Base-by-base conservation (phyloP, 1,284 basidiomycete species). In the Irpex sp. region DNA sequence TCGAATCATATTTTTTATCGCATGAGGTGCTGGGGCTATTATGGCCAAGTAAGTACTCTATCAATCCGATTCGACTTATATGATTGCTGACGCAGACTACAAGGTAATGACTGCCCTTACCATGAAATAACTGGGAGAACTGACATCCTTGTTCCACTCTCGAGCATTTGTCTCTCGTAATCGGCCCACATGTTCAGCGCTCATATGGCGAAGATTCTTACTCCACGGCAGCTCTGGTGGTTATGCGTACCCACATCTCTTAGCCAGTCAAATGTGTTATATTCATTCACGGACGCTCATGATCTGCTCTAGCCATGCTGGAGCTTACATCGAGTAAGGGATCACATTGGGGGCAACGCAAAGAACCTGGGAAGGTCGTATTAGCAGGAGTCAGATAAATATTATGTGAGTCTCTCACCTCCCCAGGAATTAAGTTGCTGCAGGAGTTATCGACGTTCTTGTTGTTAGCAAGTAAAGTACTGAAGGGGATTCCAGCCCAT, bases 341-440 rank as follows among this genome's bases (percentile, higher is more conserved):
- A 68, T 68, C 27, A 60, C 27, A 15, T 22, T 45, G 59, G 59
- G 44, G 18, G 67, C 59, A 9, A n/a, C 49, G 64, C 68, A 69
- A 24, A 69, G 44, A 13, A 69, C 62, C 68, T 69, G n/a, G 11
- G 32, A 27, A 54, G 13, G 15, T 49, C 49, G 10, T 13, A 56
- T 67, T 45, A 67, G 38, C 45, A 56, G 38, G 32, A 49, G 66
- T 27, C 66, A 20, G 24, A 45, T 22, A 22, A 56, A 56, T 27
- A n/a, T 27, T 10, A 15, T 15, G 18, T 24, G 45, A 56, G 22
- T 65, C 13, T 67, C 69, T 13, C 38, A 91, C 91, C 86, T 91
- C 88, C 75, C 86, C 90, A 66, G 89, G 75, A 75, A 90, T 90
- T 74, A 93, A 80, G 81, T 93, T 92, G 73, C 72, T 73, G 77